phyloP scores from a whole-genome alignment of 305 asterid species.

The Plantago coronopus region DNA sequence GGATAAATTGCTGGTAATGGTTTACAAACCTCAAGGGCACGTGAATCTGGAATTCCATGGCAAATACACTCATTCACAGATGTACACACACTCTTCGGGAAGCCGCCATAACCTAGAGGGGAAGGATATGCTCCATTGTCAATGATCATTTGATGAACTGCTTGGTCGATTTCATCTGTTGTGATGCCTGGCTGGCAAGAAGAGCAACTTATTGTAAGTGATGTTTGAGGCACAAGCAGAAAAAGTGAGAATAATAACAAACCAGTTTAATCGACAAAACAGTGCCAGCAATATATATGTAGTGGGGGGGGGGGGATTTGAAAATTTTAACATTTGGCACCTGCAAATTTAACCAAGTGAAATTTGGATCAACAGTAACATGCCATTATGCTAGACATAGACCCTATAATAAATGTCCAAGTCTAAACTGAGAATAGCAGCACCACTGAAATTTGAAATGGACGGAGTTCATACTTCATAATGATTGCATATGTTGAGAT shows the following conservation, averaged over 20 bases:
- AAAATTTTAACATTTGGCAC: neutral
- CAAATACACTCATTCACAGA: constrained; percentile 98
- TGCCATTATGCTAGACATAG: no score
- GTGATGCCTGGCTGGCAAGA: constrained; percentile 96
- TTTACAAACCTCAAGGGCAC: constrained; percentile 68
- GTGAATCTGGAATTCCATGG: constrained; percentile 99
- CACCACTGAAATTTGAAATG: neutral
- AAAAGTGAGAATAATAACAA: neutral
- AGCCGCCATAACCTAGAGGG: constrained; percentile 97
- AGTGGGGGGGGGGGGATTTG: neutral
- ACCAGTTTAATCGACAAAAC: neutral
- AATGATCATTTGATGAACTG: constrained; percentile 91
- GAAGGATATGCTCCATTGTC: constrained; percentile 96
- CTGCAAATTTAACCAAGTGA: neutral
- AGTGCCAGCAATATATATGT: neutral
- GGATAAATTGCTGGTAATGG: constrained; percentile 7
- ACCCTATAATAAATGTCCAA: no score
- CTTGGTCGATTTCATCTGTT: constrained; percentile 90
- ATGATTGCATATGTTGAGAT: neutral
- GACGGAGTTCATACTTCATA: no score
- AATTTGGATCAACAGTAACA: no score
- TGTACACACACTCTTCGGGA: constrained; percentile 98
- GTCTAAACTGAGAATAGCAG: constrained; percentile 21
- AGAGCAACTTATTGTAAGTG: constrained; percentile 26
- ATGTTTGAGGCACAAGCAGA: constrained; percentile 21